These are phyloP conservation scores for Volvox reticuliferus DNA, from an alignment of 139 green algal genomes.

Conservation along the genomic window DNA sequence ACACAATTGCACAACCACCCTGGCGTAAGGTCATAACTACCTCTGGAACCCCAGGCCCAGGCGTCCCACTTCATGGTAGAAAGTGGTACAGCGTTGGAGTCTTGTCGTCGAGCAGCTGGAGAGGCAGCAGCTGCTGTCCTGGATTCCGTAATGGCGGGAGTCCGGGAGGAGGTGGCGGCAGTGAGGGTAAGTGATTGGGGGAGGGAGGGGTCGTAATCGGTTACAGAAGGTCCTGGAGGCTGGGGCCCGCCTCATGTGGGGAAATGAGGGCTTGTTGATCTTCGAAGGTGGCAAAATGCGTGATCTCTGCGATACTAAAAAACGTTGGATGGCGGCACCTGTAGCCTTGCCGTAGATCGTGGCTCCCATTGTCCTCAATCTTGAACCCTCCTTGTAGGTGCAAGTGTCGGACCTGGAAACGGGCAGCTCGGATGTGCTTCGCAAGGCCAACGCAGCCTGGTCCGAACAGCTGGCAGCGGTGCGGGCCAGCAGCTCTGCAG, in stretches of 20 bases:
- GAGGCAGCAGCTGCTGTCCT: constrained; percentile 38
- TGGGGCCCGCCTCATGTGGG: too few species aligned
- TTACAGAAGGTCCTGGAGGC: too few species aligned
- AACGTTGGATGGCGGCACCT: too few species aligned
- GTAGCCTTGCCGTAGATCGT: too few species aligned
- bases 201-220: background rate
- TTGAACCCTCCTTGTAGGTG: background rate
- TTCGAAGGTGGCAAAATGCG: too few species aligned
- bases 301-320: too few species aligned
- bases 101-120: constrained; percentile 9
- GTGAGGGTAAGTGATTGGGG: constrained; percentile 18
- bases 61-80: constrained; percentile 16
- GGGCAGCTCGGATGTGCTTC: constrained; percentile 13
- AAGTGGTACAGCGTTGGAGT: constrained; percentile 18
- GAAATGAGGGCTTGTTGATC: too few species aligned
- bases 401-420: constrained; percentile 23
- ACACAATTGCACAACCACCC: too few species aligned
- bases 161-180: constrained; percentile 36
- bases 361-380: too few species aligned
- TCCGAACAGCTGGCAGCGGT: constrained; percentile 15
- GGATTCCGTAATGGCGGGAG: constrained; percentile 22
- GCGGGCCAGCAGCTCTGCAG: constrained; percentile 1
- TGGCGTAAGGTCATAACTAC: too few species aligned
- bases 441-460: constrained; percentile 16
- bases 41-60: constrained; percentile 1